phyloP scores from a whole-genome alignment of 2,329 filamentous ascomycete genomes.

The Talaromyces atroroseus region DNA sequence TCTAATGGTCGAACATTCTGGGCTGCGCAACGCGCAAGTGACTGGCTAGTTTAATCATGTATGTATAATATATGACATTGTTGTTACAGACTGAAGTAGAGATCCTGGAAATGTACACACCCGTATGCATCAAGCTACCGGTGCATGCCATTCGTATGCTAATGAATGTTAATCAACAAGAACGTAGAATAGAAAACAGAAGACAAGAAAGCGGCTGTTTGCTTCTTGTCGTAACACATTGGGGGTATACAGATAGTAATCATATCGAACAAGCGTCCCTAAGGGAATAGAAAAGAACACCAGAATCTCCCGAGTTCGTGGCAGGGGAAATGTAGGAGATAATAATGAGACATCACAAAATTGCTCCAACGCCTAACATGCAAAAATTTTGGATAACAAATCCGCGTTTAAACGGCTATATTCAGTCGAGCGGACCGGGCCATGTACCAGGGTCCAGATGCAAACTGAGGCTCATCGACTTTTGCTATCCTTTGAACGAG shows the following conservation, averaged over 20 bases:
- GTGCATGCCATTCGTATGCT: slow-evolving; percentile 7
- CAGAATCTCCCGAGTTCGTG: neutral
- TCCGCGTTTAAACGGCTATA: neutral
- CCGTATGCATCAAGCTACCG: neutral
- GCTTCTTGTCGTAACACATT: neutral
- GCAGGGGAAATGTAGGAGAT: neutral
- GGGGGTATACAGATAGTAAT: slow-evolving; percentile 7
- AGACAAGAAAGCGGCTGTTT: neutral
- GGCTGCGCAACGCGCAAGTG: neutral
- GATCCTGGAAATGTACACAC: neutral
- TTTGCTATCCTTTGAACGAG: slow-evolving; percentile 10
- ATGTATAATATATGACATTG: neutral
- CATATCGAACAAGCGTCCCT: neutral
- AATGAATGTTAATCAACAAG: neutral
- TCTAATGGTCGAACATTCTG: no score
- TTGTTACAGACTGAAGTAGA: neutral
- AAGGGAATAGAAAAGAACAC: neutral
- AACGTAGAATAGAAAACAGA: neutral
- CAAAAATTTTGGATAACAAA: neutral
- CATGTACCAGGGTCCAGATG: neutral
- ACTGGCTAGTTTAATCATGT: neutral
- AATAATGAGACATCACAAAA: neutral
- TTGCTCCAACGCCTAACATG: neutral
- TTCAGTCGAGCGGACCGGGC: neutral
- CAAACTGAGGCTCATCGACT: slow-evolving; percentile 8